A percentile compares a stretch with the other conserved stretches of the same genome.
Conservation (phyloP, 768 basidiomycete species). For the Leccinum truebloodii region DNA sequence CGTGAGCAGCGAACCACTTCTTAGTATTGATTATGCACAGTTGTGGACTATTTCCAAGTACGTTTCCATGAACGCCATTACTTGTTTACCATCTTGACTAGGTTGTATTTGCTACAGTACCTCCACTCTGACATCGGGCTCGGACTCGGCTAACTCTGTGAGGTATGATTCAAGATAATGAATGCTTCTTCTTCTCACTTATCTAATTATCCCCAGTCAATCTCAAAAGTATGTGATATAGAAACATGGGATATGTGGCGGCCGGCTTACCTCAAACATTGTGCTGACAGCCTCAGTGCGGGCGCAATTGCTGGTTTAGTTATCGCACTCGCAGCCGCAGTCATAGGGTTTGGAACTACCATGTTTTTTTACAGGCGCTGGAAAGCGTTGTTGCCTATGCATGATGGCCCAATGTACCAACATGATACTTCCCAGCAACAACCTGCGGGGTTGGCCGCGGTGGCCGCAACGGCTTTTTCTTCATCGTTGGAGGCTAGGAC, state of each 20-base stretch:
- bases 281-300: slow-evolving; percentile 16
- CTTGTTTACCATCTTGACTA: slow-evolving; percentile 1
- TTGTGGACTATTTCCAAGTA: slow-evolving; percentile 25
- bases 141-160: not conserved
- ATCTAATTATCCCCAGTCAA: not conserved
- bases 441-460: not conserved
- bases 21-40: slow-evolving; percentile 38
- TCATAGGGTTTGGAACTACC: slow-evolving; percentile 15
- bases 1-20: slow-evolving; percentile 13
- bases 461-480: slow-evolving; percentile 18
- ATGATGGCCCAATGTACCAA: slow-evolving; percentile 16
- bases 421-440: slow-evolving; percentile 14
- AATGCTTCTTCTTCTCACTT: not conserved
- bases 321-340: slow-evolving; percentile 15
- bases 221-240: slow-evolving; percentile 14
- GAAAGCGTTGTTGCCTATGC: slow-evolving; percentile 22
- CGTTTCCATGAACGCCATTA: not conserved
- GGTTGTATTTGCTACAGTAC: not conserved
- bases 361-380: slow-evolving; percentile 32
- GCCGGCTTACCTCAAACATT: slow-evolving; percentile 1
- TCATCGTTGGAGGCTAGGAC: slow-evolving; percentile 24
- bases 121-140: not conserved
- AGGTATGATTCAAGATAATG: slow-evolving; percentile 3
- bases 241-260: not conserved
- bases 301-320: slow-evolving; percentile 28